Evolutionary conservation across 345 rosid genomes (phyloP).

Genomic region (Rubroshorea leprosula): DNA sequence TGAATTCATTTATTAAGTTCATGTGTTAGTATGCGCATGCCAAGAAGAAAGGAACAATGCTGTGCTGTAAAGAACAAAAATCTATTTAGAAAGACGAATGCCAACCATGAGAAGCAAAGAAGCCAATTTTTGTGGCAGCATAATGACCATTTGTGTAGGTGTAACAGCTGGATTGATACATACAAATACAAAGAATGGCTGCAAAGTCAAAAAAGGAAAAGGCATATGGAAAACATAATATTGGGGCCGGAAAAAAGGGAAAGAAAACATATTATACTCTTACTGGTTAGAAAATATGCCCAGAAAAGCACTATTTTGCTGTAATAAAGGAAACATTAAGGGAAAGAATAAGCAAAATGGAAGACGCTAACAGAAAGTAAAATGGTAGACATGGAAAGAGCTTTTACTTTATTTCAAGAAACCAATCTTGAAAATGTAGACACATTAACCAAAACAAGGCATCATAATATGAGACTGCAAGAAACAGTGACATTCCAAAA

Average conservation of each 20-base stretch:
- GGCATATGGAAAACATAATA: too few relatives aligned
- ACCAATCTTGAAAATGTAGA: neutral
- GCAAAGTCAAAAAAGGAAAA: slow-evolving; percentile 17
- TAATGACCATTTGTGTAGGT: slow-evolving; percentile 15
- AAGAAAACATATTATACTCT: neutral
- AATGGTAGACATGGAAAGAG: neutral
- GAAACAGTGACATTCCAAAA: too few relatives aligned
- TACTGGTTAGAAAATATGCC: neutral
- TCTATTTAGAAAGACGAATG: slow-evolving; percentile 38
- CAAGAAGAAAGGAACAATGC: slow-evolving; percentile 19
- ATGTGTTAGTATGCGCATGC: slow-evolving; percentile 14
- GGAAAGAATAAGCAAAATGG: too few relatives aligned
- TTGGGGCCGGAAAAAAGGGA: neutral
- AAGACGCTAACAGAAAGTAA: neutral
- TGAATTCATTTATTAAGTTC: neutral
- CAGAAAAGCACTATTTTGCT: neutral
- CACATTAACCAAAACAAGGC: too few relatives aligned
- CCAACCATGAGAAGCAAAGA: slow-evolving; percentile 31
- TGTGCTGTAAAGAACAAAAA: slow-evolving; percentile 44
- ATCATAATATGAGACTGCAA: too few relatives aligned
- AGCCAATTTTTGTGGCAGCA: slow-evolving; percentile 18
- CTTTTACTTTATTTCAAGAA: neutral
- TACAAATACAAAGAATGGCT: slow-evolving; percentile 27
- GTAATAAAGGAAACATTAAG: neutral
- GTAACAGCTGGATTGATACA: slow-evolving; percentile 50